Conservation (phyloP, 139 green algal genomes). For the Astrephomene gubernaculifera region DNA sequence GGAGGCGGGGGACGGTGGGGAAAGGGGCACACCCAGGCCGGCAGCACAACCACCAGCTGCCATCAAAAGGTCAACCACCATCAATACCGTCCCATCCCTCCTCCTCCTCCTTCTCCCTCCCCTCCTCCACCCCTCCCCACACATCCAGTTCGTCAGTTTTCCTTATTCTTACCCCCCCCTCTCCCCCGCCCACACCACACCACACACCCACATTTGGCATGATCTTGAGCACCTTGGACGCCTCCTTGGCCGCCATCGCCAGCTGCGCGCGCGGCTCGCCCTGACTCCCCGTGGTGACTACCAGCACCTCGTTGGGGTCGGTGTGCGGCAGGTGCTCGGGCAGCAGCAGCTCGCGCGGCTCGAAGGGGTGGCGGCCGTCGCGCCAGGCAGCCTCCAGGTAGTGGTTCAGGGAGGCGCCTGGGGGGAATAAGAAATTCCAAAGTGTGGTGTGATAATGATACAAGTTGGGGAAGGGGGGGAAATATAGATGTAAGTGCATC, state of each 20-base stretch:
- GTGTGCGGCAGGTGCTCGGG: constrained; percentile 76
- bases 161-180: background rate
- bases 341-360: constrained; percentile 79
- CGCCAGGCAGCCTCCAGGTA: constrained; percentile 95
- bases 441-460: no score
- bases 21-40: background rate
- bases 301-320: constrained; percentile 84
- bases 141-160: background rate
- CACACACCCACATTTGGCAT: constrained; percentile 55
- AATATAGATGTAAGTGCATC: no score
- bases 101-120: background rate
- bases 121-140: background rate
- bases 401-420: constrained; percentile 84
- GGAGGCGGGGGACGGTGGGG: background rate
- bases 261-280: constrained; percentile 92
- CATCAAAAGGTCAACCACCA: background rate
- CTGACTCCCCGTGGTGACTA: constrained; percentile 81
- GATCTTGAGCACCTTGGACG: constrained; percentile 85
- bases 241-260: constrained; percentile 82
- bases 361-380: constrained; percentile 65
- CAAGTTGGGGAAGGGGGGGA: no score
- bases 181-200: background rate
- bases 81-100: background rate
- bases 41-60: background rate
- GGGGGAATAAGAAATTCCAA: no score